A percentile compares a stretch with the other conserved stretches of the same genome.
Conservation (phyloP, 2,329 filamentous ascomycete genomes). For the Drechmeria coniospora region DNA sequence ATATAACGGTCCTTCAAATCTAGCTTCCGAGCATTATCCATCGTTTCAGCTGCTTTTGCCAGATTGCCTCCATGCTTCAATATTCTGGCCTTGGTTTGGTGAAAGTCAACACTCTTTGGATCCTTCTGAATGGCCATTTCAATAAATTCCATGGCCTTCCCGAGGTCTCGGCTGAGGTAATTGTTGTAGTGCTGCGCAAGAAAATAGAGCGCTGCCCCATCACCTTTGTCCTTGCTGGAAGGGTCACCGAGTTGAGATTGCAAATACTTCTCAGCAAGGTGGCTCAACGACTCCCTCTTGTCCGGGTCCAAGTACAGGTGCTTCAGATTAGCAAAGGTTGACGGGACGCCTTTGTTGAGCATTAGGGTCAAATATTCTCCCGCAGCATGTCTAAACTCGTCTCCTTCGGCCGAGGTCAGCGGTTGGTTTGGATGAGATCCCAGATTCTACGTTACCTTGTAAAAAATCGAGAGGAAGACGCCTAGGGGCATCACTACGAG, state of each 20-base stretch:
- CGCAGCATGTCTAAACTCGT: slow-evolving; percentile 65
- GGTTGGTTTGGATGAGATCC: not conserved
- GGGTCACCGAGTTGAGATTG: slow-evolving; percentile 38
- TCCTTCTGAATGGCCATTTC: slow-evolving; percentile 70
- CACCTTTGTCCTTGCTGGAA: slow-evolving; percentile 39
- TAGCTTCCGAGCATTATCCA: slow-evolving; percentile 73
- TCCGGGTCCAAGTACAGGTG: slow-evolving; percentile 64
- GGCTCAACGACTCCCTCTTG: slow-evolving; percentile 65
- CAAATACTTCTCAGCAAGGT: slow-evolving; percentile 66
- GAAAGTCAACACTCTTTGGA: slow-evolving; percentile 72
- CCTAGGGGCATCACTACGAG: slow-evolving; percentile 70
- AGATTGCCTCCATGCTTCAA: slow-evolving; percentile 78
- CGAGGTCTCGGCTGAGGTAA: slow-evolving; percentile 65
- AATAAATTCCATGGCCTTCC: slow-evolving; percentile 68
- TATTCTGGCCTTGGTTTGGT: slow-evolving; percentile 91
- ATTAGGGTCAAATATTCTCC: slow-evolving; percentile 68
- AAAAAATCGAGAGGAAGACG: slow-evolving; percentile 84
- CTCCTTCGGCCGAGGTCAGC: slow-evolving; percentile 32
- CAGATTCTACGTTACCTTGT: slow-evolving; percentile 34
- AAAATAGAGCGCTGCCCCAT: slow-evolving; percentile 76
- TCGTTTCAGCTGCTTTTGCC: slow-evolving; percentile 65
- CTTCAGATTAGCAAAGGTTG: slow-evolving; percentile 93
- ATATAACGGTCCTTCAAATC: slow-evolving; percentile 92
- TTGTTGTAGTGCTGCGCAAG: slow-evolving; percentile 97
- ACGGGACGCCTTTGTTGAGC: slow-evolving; percentile 86